Conservation (phyloP, 2,329 filamentous ascomycete species). For the Alternaria novae-zelandiae region DNA sequence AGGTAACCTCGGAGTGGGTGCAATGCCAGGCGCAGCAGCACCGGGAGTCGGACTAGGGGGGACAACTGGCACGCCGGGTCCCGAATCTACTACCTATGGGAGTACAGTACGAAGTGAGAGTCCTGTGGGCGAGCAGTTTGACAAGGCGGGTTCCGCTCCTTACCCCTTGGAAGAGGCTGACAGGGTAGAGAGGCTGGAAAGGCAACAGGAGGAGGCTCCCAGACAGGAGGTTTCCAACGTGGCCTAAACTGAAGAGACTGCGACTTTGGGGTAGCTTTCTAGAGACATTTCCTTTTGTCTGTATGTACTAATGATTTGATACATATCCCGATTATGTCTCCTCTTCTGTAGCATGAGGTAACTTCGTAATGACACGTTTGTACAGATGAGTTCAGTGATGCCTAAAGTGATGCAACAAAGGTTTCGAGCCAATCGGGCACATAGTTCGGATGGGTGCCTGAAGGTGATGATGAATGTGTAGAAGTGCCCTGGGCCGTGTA, state of each 20-base stretch:
- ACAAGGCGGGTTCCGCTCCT: constrained; percentile 34
- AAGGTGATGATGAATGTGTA: not conserved
- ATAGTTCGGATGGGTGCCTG: constrained; percentile 19
- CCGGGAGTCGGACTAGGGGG: not conserved
- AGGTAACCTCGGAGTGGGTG: constrained; percentile 56
- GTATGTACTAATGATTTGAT: constrained; percentile 27
- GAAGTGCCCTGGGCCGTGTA: not conserved
- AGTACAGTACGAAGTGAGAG: constrained; percentile 25
- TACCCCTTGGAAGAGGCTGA: constrained; percentile 42
- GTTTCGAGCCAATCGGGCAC: not conserved
- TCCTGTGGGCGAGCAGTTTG: constrained; percentile 27
- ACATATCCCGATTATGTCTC: not conserved
- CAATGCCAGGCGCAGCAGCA: constrained; percentile 46
- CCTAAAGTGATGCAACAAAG: not conserved
- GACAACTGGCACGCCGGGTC: not conserved
- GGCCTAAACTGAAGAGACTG: constrained; percentile 1
- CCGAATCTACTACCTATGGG: constrained; percentile 12
- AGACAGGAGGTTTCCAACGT: constrained; percentile 13
- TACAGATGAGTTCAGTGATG: not conserved
- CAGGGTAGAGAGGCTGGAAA: constrained; percentile 25
- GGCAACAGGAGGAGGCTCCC: constrained; percentile 13
- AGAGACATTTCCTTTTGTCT: constrained; percentile 9
- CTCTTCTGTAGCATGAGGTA: not conserved
- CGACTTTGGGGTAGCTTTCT: not conserved
- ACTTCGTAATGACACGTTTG: not conserved